phyloP scores from a whole-genome alignment of 495 filamentous ascomycete species.

The Penicillium robsamsonii region DNA sequence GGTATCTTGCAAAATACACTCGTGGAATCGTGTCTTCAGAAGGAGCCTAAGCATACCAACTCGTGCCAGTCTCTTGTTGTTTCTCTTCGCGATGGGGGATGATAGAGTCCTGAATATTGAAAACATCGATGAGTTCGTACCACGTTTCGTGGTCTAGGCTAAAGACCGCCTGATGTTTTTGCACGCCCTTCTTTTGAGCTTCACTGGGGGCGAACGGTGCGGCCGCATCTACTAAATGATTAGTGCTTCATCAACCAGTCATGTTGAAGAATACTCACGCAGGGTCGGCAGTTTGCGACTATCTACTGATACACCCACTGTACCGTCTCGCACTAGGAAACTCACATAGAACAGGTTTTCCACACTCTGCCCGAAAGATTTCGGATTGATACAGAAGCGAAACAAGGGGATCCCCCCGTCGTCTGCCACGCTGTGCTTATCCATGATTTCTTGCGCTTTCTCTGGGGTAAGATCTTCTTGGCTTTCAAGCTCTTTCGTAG shows the following conservation, averaged over 20 bases:
- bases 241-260: constrained; percentile 14
- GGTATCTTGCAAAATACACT: constrained; percentile 16
- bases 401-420: constrained; percentile 72
- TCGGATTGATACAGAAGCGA: constrained; percentile 82
- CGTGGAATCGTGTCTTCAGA: neutral
- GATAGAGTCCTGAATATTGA: constrained; percentile 70
- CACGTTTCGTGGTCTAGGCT: constrained; percentile 80
- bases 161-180: constrained; percentile 80
- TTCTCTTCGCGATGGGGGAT: constrained; percentile 79
- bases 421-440: constrained; percentile 53
- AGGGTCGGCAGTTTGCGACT: constrained; percentile 65
- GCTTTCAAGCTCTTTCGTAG: constrained; percentile 29
- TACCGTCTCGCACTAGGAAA: constrained; percentile 88
- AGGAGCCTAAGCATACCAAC: constrained; percentile 69
- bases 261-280: constrained; percentile 49
- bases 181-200: constrained; percentile 47
- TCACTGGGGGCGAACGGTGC: constrained; percentile 43
- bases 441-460: constrained; percentile 45
- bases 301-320: constrained; percentile 63
- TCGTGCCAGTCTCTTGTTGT: constrained; percentile 50
- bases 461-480: constrained; percentile 37
- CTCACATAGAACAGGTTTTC: constrained; percentile 97
- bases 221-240: constrained; percentile 36
- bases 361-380: constrained; percentile 89
- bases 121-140: constrained; percentile 69